Evolutionary conservation across 2,329 filamentous ascomycete species (phyloP).

Genomic region (Microsporum audouinii): DNA sequence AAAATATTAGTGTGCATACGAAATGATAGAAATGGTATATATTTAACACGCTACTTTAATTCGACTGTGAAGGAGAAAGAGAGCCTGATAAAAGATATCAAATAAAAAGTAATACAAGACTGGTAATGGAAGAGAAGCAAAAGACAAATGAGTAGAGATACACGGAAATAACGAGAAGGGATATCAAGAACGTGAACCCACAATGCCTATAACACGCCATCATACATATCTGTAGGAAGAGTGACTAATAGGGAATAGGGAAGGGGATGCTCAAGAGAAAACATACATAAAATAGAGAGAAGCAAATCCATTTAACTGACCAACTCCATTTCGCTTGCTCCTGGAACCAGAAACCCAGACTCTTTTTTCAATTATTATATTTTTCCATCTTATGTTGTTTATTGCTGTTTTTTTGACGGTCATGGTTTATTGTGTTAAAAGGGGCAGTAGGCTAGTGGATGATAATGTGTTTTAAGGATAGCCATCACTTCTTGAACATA

Average conservation of each 20-base stretch:
- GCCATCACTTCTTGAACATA: slow-evolving; percentile 43
- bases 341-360: not conserved
- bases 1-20: not conserved
- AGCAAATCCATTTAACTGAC: not conserved
- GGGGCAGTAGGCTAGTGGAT: not conserved
- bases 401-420: not conserved
- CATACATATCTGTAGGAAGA: not conserved
- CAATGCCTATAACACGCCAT: not conserved
- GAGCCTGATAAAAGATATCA: not conserved
- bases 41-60: not conserved
- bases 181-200: not conserved
- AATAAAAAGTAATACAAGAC: not conserved
- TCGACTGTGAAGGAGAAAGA: not conserved
- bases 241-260: not conserved
- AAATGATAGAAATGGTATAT: slow-evolving; percentile 2
- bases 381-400: not conserved
- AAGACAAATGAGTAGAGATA: not conserved
- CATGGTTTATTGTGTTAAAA: not conserved
- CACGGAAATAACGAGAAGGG: not conserved
- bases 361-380: not conserved
- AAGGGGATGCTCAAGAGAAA: not conserved
- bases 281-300: not conserved
- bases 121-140: not conserved
- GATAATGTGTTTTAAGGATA: not conserved
- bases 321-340: slow-evolving; percentile 2